Evolutionary conservation across 2,329 filamentous ascomycete species (phyloP).

Genomic region (Alternaria arbusti): DNA sequence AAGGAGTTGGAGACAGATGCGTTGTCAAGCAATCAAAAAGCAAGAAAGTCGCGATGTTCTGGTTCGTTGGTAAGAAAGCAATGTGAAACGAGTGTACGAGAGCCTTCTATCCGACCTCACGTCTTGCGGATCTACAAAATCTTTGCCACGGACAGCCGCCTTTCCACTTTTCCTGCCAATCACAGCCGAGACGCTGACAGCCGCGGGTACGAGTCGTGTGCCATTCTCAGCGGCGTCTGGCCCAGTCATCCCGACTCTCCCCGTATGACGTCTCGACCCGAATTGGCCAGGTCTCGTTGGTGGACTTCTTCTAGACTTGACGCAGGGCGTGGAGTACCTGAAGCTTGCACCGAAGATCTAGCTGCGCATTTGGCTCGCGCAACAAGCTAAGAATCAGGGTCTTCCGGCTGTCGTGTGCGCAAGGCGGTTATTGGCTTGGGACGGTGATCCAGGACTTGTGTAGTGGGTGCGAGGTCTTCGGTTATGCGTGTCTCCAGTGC

Average conservation of each 20-base stretch:
- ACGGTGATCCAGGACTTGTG: background rate
- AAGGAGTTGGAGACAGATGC: constrained; percentile 3
- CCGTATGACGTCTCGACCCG: constrained; percentile 27
- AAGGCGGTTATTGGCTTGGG: background rate
- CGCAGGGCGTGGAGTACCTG: constrained; percentile 16
- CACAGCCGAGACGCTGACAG: constrained; percentile 3
- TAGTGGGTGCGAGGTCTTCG: background rate
- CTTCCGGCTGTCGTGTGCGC: constrained; percentile 6
- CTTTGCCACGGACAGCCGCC: constrained; percentile 11
- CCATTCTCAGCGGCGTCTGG: constrained; percentile 8
- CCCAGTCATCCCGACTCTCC: constrained; percentile 18
- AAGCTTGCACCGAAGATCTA: background rate
- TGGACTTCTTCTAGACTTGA: background rate
- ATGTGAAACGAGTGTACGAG: constrained; percentile 1
- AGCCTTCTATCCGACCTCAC: background rate
- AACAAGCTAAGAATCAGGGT: constrained; percentile 8
- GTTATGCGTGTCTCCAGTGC: background rate
- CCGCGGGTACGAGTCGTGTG: constrained; percentile 15
- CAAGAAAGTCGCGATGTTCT: background rate
- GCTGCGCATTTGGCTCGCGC: background rate
- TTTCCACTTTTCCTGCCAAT: constrained; percentile 11
- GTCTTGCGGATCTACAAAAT: constrained; percentile 8
- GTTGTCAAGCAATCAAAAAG: constrained; percentile 1
- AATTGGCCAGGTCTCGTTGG: constrained; percentile 6
- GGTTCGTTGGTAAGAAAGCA: constrained; percentile 1